Conservation (phyloP, 202 grass and related monocot species). For the Alloteropsis angusta region DNA sequence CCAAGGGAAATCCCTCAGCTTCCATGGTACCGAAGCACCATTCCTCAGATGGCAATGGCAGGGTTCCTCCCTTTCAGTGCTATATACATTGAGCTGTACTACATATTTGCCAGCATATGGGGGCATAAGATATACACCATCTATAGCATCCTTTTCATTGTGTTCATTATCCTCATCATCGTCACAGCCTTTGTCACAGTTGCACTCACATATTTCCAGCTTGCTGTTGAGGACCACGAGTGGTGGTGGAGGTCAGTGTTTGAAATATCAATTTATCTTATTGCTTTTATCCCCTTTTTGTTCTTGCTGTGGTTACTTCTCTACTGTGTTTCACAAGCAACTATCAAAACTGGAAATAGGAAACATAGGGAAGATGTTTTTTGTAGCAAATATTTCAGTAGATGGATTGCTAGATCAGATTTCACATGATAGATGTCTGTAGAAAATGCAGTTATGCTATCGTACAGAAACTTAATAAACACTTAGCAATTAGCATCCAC, state of each 20-base stretch:
- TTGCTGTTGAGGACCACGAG: slow-evolving; percentile 81
- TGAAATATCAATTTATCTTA: slow-evolving; percentile 13
- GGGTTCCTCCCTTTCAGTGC: slow-evolving; percentile 92
- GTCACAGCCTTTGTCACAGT: slow-evolving; percentile 92
- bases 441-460: neutral
- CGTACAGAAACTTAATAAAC: neutral
- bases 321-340: neutral
- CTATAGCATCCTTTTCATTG: slow-evolving; percentile 90
- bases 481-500: neutral
- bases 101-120: slow-evolving; percentile 94
- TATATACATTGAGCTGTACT: slow-evolving; percentile 85
- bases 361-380: neutral
- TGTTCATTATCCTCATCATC: slow-evolving; percentile 86
- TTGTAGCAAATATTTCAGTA: neutral
- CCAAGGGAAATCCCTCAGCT: slow-evolving; percentile 83
- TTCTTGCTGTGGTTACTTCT: neutral
- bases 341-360: neutral
- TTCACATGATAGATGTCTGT: neutral
- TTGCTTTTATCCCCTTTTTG: neutral
- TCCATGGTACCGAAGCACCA: slow-evolving; percentile 72
- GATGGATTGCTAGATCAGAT: slow-evolving; percentile 7
- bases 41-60: slow-evolving; percentile 96
- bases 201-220: slow-evolving; percentile 84
- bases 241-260: slow-evolving; percentile 95
- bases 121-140: slow-evolving; percentile 95